Percentiles rank a stretch among this genome's conserved stretches.
These are phyloP conservation scores for Metschnikowia borealis DNA, from an alignment of 805 yeast genomes.

Conservation along the genomic window DNA sequence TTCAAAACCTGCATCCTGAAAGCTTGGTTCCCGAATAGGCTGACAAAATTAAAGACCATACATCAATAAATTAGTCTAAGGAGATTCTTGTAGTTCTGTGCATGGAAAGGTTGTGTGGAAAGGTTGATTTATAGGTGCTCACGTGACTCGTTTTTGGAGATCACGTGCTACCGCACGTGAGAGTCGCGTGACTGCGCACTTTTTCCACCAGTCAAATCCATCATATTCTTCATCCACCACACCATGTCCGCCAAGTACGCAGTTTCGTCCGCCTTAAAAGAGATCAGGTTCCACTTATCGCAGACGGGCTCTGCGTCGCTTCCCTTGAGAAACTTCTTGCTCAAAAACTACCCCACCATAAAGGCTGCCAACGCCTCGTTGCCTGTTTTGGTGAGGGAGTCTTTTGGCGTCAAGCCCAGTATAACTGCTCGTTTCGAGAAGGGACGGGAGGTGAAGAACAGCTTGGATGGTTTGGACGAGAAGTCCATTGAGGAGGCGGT, in stretches of 20 bases:
- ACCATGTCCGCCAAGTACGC: constrained; percentile 39
- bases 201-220: constrained; percentile 16
- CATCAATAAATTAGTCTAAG: too few relatives aligned
- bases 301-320: constrained; percentile 72
- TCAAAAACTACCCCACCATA: constrained; percentile 61
- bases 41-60: too few relatives aligned
- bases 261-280: constrained; percentile 59
- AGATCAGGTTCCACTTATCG: constrained; percentile 76
- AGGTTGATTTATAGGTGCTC: too few relatives aligned
- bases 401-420: constrained; percentile 66
- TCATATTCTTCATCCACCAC: constrained; percentile 1
- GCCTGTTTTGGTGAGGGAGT: constrained; percentile 78
- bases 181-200: constrained; percentile 9
- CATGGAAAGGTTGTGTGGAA: too few relatives aligned
- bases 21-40: too few relatives aligned
- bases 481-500: constrained; percentile 41
- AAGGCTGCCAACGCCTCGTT: constrained; percentile 56
- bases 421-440: constrained; percentile 56
- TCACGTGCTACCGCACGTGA: constrained; percentile 7
- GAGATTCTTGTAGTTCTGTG: too few relatives aligned
- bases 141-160: too few relatives aligned
- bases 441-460: constrained; percentile 28
- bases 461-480: constrained; percentile 46
- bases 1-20: too few relatives aligned
- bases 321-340: constrained; percentile 61